These are phyloP conservation scores for Claviceps humidiphila DNA, from an alignment of 2,329 filamentous ascomycete species.

Conservation along the genomic window DNA sequence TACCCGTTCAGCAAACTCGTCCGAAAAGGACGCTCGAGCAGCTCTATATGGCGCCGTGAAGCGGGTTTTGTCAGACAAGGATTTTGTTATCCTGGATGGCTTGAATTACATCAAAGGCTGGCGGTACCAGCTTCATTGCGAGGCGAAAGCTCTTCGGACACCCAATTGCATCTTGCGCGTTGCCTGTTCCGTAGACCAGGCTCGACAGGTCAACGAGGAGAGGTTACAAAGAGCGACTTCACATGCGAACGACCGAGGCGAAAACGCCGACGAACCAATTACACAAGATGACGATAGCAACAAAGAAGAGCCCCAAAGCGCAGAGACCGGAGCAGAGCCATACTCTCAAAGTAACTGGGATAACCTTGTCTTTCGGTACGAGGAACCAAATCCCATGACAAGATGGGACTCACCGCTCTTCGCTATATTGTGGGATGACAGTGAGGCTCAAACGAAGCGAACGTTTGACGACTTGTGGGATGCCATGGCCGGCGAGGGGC, in stretches of 20 bases:
- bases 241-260: constrained; percentile 1
- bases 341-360: constrained; percentile 54
- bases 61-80: constrained; percentile 54
- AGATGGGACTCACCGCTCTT: constrained; percentile 78
- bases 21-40: constrained; percentile 72
- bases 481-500: constrained; percentile 47
- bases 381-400: constrained; percentile 76
- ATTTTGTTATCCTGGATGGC: constrained; percentile 68
- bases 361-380: constrained; percentile 68
- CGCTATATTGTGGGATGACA: constrained; percentile 65
- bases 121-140: constrained; percentile 75
- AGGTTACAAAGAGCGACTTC: constrained; percentile 27
- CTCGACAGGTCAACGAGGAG: constrained; percentile 45
- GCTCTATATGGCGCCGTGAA: constrained; percentile 67
- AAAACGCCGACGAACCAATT: constrained; percentile 4
- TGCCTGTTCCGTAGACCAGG: constrained; percentile 40
- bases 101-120: constrained; percentile 86
- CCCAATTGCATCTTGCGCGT: constrained; percentile 62
- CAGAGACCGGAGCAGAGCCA: constrained; percentile 17
- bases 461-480: constrained; percentile 63
- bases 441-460: constrained; percentile 38
- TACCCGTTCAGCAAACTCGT: constrained; percentile 55
- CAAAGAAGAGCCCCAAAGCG: neutral
- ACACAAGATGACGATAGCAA: neutral
- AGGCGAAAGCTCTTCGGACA: constrained; percentile 67